Evolutionary conservation across 2,329 filamentous ascomycete genomes (phyloP).

Genomic region (Ophiostoma quercus): DNA sequence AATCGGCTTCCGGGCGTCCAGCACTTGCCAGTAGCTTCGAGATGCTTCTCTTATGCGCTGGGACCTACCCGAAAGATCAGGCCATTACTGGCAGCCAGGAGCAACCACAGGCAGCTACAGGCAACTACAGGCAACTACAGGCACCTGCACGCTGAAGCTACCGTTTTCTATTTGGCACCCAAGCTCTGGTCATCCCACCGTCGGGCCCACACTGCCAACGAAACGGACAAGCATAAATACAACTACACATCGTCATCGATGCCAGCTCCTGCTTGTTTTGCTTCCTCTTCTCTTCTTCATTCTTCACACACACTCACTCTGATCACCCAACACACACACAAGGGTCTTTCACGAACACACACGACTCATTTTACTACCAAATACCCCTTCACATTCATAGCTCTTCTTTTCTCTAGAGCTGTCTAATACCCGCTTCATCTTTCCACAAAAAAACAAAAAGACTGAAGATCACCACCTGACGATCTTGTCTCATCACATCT

Average conservation of each 20-base stretch:
- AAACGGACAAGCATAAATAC: constrained; percentile 18
- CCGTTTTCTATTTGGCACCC: neutral
- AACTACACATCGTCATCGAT: constrained; percentile 10
- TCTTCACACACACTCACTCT: constrained; percentile 1
- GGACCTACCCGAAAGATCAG: neutral
- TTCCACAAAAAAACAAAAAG: neutral
- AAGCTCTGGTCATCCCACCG: constrained; percentile 11
- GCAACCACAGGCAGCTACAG: constrained; percentile 11
- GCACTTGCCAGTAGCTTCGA: constrained; percentile 23
- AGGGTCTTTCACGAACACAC: constrained; percentile 7
- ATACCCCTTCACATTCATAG: neutral
- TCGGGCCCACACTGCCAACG: constrained; percentile 8
- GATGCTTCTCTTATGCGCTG: constrained; percentile 22
- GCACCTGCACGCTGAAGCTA: constrained; percentile 13
- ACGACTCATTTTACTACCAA: neutral
- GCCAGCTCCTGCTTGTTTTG: constrained; percentile 4
- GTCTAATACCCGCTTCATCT: neutral
- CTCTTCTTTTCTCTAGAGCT: neutral
- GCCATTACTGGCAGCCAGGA: neutral
- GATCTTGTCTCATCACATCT: neutral
- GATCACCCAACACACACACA: neutral
- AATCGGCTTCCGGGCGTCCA: neutral
- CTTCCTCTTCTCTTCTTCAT: neutral
- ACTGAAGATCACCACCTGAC: neutral
- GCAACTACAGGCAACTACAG: neutral